Evolutionary conservation across 163 green algal genomes (phyloP), one percentile per base, ranked within the genome.

Genomic region (Botryococcus braunii): DNA sequence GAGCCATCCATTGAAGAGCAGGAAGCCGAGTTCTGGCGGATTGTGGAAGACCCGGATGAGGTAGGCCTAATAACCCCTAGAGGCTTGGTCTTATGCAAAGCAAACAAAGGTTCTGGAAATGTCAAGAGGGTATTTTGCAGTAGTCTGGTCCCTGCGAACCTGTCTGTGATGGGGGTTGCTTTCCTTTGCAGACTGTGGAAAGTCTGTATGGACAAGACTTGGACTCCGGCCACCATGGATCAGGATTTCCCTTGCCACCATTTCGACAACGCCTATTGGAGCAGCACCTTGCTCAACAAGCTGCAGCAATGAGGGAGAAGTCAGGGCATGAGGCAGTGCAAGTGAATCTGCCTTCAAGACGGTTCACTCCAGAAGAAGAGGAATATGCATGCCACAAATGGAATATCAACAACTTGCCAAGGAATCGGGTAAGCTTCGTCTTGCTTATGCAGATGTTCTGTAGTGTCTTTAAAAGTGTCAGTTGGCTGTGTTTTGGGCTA

Each of bases 391-490:
- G 67, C 35, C 85, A 94, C 70, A 74, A 83, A 13, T 98, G 92
- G 92, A 97, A 98, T 75, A 85, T 98, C 64, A 96, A 97, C 77
- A 95, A 93, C 77, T 71, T 97, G 62, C 85, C 89, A 4, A 76
- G 40, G 71, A n/a, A n/a, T n/a, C n/a, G n/a, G n/a, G n/a, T n/a
- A n/a, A n/a, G n/a, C n/a, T n/a, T n/a, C n/a, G n/a, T n/a, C n/a
- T n/a, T n/a, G n/a, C n/a, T n/a, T n/a, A n/a, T n/a, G n/a, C n/a
- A n/a, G n/a, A n/a, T n/a, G n/a, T n/a, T n/a, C n/a, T n/a, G n/a
- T n/a, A n/a, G n/a, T n/a, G n/a, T n/a, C n/a, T n/a, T n/a, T n/a
- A n/a, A n/a, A n/a, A n/a, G n/a, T n/a, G n/a, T n/a, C n/a, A n/a
- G n/a, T n/a, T n/a, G n/a, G n/a, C n/a, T n/a, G n/a, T n/a, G n/a